A percentile compares a stretch with the other conserved stretches of the same genome.
These are phyloP conservation scores for Neurospora cerealis DNA, from an alignment of 495 filamentous ascomycete genomes.

Conservation along the genomic window DNA sequence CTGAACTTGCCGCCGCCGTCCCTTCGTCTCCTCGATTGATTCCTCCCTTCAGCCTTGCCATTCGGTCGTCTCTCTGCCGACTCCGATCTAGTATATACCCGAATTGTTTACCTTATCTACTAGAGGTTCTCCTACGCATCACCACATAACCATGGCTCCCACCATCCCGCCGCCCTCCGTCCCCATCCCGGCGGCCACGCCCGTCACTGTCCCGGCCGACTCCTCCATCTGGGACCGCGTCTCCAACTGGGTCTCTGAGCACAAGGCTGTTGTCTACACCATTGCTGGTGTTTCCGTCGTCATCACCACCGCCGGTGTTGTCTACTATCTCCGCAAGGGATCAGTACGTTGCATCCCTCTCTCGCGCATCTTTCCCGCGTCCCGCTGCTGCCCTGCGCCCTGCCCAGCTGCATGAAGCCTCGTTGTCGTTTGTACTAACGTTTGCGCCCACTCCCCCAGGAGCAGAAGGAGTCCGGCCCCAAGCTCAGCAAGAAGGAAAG, in stretches of 20 bases:
- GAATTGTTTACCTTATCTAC: slow-evolving; percentile 1
- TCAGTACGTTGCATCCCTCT: slow-evolving; percentile 24
- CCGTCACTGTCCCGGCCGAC: slow-evolving; percentile 30
- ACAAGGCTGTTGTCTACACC: slow-evolving; percentile 92
- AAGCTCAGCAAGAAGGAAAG: slow-evolving; percentile 45
- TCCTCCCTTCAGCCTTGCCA: neutral
- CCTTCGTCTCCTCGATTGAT: neutral
- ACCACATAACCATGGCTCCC: slow-evolving; percentile 27
- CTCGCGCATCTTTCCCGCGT: neutral
- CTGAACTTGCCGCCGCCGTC: neutral
- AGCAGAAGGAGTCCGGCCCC: slow-evolving; percentile 22
- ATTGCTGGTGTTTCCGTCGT: slow-evolving; percentile 90
- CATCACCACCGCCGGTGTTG: slow-evolving; percentile 76
- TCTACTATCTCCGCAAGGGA: slow-evolving; percentile 68
- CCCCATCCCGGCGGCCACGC: slow-evolving; percentile 26
- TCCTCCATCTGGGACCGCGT: slow-evolving; percentile 81
- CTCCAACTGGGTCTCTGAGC: slow-evolving; percentile 85
- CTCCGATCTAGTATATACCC: neutral
- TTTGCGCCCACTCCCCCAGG: slow-evolving; percentile 4
- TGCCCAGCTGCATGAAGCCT: neutral
- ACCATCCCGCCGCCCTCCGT: slow-evolving; percentile 29
- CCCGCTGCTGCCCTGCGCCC: neutral
- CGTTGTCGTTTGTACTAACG: neutral
- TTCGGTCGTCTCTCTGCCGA: slow-evolving; percentile 8
- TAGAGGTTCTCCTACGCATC: neutral